A percentile compares a stretch with the other conserved stretches of the same genome.
These are phyloP conservation scores for Torulaspora quercuum DNA, from an alignment of 805 yeast species.

Conservation along the genomic window DNA sequence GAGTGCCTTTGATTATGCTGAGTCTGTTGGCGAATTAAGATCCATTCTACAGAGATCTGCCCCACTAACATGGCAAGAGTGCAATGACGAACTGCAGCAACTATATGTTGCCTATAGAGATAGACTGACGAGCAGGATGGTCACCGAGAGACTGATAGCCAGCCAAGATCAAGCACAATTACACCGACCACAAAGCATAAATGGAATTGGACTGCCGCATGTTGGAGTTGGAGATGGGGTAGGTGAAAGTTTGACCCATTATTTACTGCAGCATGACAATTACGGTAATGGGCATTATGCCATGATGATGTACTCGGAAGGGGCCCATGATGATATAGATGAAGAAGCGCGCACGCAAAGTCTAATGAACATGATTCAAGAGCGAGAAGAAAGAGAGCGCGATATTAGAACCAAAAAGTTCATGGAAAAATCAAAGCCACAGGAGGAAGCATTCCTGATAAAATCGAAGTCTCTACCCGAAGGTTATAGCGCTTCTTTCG, in stretches of 20 bases:
- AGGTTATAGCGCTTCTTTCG: slow-evolving; percentile 33
- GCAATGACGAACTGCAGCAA: slow-evolving; percentile 22
- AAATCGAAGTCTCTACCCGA: slow-evolving; percentile 29
- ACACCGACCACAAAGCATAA: not conserved
- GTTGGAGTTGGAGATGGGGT: slow-evolving; percentile 13
- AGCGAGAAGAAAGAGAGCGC: slow-evolving; percentile 33
- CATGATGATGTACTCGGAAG: slow-evolving; percentile 6
- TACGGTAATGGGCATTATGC: slow-evolving; percentile 6
- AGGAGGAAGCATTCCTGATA: slow-evolving; percentile 24
- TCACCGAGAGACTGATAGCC: slow-evolving; percentile 16
- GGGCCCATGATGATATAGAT: slow-evolving; percentile 9
- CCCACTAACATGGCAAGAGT: slow-evolving; percentile 24
- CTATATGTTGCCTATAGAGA: slow-evolving; percentile 24
- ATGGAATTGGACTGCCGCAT: slow-evolving; percentile 8
- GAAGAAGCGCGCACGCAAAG: slow-evolving; percentile 30
- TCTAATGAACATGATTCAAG: slow-evolving; percentile 35
- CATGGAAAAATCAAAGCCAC: slow-evolving; percentile 29
- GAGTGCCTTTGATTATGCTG: slow-evolving; percentile 29
- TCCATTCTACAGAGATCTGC: slow-evolving; percentile 22
- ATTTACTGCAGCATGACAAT: slow-evolving; percentile 9
- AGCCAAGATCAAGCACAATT: slow-evolving; percentile 7
- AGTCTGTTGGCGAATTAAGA: slow-evolving; percentile 24
- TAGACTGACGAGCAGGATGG: slow-evolving; percentile 20
- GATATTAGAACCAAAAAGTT: slow-evolving; percentile 26
- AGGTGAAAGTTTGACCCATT: slow-evolving; percentile 17